Conservation (phyloP, 2,329 filamentous ascomycete genomes). For the Paecilomyces sp. region DNA sequence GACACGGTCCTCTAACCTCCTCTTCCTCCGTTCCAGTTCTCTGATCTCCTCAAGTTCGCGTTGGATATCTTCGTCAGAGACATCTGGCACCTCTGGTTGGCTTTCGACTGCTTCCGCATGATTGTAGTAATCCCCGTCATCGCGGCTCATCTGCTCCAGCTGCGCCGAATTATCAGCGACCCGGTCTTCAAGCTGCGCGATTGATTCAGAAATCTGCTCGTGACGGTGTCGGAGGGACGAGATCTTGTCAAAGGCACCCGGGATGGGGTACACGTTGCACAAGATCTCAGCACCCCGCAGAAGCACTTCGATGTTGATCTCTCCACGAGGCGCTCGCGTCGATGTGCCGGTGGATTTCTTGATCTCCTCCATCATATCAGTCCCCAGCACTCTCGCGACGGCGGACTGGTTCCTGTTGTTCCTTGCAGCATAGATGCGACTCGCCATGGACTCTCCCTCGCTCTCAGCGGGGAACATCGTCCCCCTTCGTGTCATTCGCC, state of each 20-base stretch:
- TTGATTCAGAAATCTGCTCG: slow-evolving; percentile 62
- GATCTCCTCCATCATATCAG: slow-evolving; percentile 78
- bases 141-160: slow-evolving; percentile 62
- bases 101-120: slow-evolving; percentile 41
- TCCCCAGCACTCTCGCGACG: slow-evolving; percentile 81
- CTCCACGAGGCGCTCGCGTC: slow-evolving; percentile 49
- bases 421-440: slow-evolving; percentile 42
- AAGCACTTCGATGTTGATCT: slow-evolving; percentile 80
- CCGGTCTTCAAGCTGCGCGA: slow-evolving; percentile 71
- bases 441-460: slow-evolving; percentile 36
- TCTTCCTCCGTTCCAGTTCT: slow-evolving; percentile 58
- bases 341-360: slow-evolving; percentile 52
- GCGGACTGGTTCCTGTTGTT: slow-evolving; percentile 66
- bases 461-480: slow-evolving; percentile 39
- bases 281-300: slow-evolving; percentile 84
- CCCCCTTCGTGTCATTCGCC: slow-evolving; percentile 39
- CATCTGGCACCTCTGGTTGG: slow-evolving; percentile 14
- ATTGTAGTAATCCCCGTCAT: slow-evolving; percentile 48
- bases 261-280: slow-evolving; percentile 76
- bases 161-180: slow-evolving; percentile 70
- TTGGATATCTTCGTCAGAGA: slow-evolving; percentile 38
- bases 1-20: slow-evolving; percentile 55
- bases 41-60: slow-evolving; percentile 48
- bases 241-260: slow-evolving; percentile 72
- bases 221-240: slow-evolving; percentile 63